A percentile compares a stretch with the other conserved stretches of the same genome.
These are phyloP conservation scores for Musa acuminata DNA, from an alignment of 176 grass and related monocot genomes.

Conservation along the genomic window DNA sequence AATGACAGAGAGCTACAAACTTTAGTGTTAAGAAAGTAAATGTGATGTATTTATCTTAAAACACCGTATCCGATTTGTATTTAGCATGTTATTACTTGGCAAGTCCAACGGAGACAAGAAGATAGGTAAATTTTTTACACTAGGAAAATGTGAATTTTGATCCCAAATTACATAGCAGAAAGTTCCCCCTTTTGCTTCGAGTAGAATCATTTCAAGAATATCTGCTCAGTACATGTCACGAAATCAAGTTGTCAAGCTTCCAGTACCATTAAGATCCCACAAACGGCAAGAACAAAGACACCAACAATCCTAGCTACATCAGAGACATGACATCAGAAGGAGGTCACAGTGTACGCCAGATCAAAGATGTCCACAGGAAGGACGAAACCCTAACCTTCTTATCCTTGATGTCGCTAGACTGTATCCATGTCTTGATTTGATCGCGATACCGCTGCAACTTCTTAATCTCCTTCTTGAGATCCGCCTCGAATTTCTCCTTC, in stretches of 20 bases:
- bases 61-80: too few relatives aligned
- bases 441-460: constrained; percentile 96
- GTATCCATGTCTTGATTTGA: constrained; percentile 99
- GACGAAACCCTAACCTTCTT: constrained; percentile 56
- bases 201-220: too few relatives aligned
- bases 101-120: neutral
- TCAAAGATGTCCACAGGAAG: neutral
- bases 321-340: too few relatives aligned
- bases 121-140: neutral
- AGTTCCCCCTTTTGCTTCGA: too few relatives aligned
- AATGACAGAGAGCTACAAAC: too few relatives aligned
- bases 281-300: neutral
- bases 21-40: too few relatives aligned
- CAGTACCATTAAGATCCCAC: neutral
- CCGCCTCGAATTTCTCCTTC: constrained; percentile 99
- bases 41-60: too few relatives aligned
- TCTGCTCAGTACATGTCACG: too few relatives aligned
- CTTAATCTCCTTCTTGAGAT: constrained; percentile 99
- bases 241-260: too few relatives aligned
- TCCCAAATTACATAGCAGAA: too few relatives aligned
- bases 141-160: too few relatives aligned
- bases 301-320: neutral
- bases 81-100: neutral
- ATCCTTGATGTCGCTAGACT: constrained; percentile 99
- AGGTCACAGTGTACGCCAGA: too few relatives aligned